Evolutionary conservation across 2,329 filamentous ascomycete genomes (phyloP).

Genomic region (Aspergillus sp.): DNA sequence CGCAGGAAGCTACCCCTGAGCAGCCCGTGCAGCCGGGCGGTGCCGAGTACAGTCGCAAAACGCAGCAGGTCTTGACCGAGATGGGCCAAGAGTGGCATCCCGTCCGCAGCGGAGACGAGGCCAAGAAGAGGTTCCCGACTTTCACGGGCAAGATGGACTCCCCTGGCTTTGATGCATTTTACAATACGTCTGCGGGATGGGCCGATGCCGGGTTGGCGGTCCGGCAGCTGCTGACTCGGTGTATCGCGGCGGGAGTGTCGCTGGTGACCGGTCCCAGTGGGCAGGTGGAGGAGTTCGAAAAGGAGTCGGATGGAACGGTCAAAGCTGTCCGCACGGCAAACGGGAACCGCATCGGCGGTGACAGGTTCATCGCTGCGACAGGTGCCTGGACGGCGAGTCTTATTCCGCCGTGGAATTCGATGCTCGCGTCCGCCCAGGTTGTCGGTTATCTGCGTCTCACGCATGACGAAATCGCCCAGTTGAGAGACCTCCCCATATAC

Average conservation of each 20-base stretch:
- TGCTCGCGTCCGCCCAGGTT: slow-evolving; percentile 67
- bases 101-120: slow-evolving; percentile 9
- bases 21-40: slow-evolving; percentile 12
- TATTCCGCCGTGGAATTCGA: slow-evolving; percentile 62
- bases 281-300: slow-evolving; percentile 27
- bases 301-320: slow-evolving; percentile 30
- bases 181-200: slow-evolving; percentile 20
- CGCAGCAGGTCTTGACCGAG: slow-evolving; percentile 13
- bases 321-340: slow-evolving; percentile 48
- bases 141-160: slow-evolving; percentile 11
- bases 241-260: slow-evolving; percentile 14
- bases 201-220: slow-evolving; percentile 18
- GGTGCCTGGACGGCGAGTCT: slow-evolving; percentile 75
- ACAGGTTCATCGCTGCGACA: slow-evolving; percentile 65
- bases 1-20: slow-evolving; percentile 12
- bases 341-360: slow-evolving; percentile 45
- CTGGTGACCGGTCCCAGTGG: slow-evolving; percentile 18
- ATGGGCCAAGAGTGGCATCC: slow-evolving; percentile 17
- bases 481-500: slow-evolving; percentile 56
- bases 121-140: slow-evolving; percentile 12
- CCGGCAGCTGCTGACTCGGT: slow-evolving; percentile 12
- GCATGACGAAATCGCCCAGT: slow-evolving; percentile 52
- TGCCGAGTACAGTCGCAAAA: slow-evolving; percentile 15
- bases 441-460: slow-evolving; percentile 66
- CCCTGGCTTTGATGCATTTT: slow-evolving; percentile 17